Evolutionary conservation across 192 early-diverging fungal genomes (phyloP), one percentile per base, ranked within the genome.

Genomic region (Linnemannia hyalina): DNA sequence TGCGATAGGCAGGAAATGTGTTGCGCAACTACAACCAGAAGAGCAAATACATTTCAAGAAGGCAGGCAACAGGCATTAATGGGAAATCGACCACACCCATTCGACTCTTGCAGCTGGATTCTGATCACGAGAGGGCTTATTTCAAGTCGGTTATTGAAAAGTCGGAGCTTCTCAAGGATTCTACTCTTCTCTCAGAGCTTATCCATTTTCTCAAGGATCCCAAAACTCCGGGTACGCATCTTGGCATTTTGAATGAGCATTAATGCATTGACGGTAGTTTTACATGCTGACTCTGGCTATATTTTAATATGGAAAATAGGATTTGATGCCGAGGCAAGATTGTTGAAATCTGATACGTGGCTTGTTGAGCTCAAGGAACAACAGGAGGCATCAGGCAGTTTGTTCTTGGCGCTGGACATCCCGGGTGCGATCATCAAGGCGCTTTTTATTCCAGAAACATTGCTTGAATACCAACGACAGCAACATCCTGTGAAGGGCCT

Each of bases 321-420:
- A 1, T 52, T 81, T 18, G 40, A 23, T 13, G 29, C 54, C 23
- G 75, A 60, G 11, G 55, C 73, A 46, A n/a, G 36, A 6, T 40
- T 86, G 8, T 10, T 68, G n/a, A 41, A 38, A 32, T 86, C 84
- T 32, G 79, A 86, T 16, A 70, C 80, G 22, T 86, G 84, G 84
- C 75, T 86, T 16, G 46, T 86, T 5, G 84, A 86, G 38, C 26
- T 86, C 26, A 85, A 85, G 41, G 29, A 72, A 22, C 82, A 78
- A 2, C 65, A 38, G 18, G 70, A 42, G 42, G 40, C 57, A 44
- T 26, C 73, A n/a, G 74, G 78, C 0, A 86, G 84, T 44, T 26
- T 86, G n/a, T 86, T 80, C 65, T 49, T 86, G 26, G 84, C 80
- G 1, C 35, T 86, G 63, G 84, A 86, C 74, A 68, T 86, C 3